These are phyloP conservation scores for Euphorbia lathyris DNA, from an alignment of 345 rosid species.

Conservation along the genomic window DNA sequence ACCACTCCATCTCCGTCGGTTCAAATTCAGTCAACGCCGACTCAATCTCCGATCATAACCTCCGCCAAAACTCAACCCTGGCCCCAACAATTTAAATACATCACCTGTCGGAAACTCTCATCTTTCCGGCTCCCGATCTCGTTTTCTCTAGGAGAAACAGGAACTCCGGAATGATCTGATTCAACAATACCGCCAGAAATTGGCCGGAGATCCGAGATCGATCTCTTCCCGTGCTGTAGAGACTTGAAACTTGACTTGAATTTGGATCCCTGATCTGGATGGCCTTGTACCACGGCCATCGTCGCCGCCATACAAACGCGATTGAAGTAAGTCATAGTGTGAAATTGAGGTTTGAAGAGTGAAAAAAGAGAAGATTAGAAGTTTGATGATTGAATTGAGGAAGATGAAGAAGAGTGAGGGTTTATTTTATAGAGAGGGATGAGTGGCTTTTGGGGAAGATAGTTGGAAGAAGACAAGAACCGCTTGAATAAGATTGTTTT, in stretches of 20 bases:
- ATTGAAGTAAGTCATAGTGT: constrained; percentile 49
- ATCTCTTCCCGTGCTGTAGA: constrained; percentile 44
- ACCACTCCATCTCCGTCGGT: no score
- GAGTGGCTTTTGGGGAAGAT: background rate
- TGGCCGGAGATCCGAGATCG: constrained; percentile 55
- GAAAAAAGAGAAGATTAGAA: no score
- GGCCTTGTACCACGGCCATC: constrained; percentile 63
- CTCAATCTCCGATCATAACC: no score
- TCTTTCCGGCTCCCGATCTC: constrained; percentile 40
- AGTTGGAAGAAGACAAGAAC: no score
- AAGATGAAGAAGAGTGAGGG: background rate
- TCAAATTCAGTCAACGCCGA: no score
- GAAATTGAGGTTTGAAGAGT: no score
- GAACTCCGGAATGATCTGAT: constrained; percentile 35
- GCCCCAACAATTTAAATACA: constrained; percentile 94
- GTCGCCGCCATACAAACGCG: constrained; percentile 73
- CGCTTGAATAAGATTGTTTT: background rate
- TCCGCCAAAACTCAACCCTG: constrained; percentile 34
- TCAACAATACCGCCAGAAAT: constrained; percentile 39
- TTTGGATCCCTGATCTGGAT: constrained; percentile 53
- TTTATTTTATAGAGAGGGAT: constrained; percentile 17
- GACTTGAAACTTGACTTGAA: constrained; percentile 45
- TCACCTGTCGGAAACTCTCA: constrained; percentile 70
- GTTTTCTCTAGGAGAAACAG: constrained; percentile 6
- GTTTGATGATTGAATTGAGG: background rate